Base-by-base conservation (phyloP, 352 stramenopile genomes). In the Pythium utonaiense region DNA sequence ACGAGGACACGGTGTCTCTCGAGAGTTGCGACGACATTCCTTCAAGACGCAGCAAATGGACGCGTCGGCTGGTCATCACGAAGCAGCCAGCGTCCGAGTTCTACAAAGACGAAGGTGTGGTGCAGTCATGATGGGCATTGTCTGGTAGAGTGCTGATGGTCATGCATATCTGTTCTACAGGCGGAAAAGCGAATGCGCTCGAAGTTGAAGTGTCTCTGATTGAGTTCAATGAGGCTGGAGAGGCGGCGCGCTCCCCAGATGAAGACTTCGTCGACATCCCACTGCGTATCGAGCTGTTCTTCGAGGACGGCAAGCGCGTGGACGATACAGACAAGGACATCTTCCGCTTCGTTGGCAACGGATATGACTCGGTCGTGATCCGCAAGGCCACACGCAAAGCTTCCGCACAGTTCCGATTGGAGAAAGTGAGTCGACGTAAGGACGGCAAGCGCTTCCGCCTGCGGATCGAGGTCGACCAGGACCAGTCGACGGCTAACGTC, bases 281-380 rank as follows among this genome's bases (percentile, higher is more conserved):
- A 21, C 70, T 95, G 24, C 78, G 83, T 22, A 87, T 93, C 41
- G 51, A 86, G 56, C 75, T 93, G 14, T 92, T 89, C 47, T 95
- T 91, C 42, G 85, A 95, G 67, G 92, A 85, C 13, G 85, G 85
- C n/a, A 92, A 90, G 70, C 72, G 74, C 27, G 85, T 95, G 42
- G 85, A 95, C 42, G 80, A 91, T 56, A 74, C 77, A 44, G 85
- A 94, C 62, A 83, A 93, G 52, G 83, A 95, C 55, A 95, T 95
- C 42, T 93, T 95, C 59, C 77, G 85, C 51, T 90, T 93, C 36
- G 82, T 95, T 21, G 85, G 85, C 19, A 90, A 93, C 54, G 85
- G 91, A 53, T 93, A 91, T 59, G 83, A 95, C 70, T 88, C 81
- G 56, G 70, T 93, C 4, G 83, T 92, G 38, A 91, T 95, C 64